Percentiles rank a stretch among this genome's conserved stretches.
These are phyloP conservation scores for Trebouxia sp. DNA, from an alignment of 139 green algal species.

Conservation along the genomic window DNA sequence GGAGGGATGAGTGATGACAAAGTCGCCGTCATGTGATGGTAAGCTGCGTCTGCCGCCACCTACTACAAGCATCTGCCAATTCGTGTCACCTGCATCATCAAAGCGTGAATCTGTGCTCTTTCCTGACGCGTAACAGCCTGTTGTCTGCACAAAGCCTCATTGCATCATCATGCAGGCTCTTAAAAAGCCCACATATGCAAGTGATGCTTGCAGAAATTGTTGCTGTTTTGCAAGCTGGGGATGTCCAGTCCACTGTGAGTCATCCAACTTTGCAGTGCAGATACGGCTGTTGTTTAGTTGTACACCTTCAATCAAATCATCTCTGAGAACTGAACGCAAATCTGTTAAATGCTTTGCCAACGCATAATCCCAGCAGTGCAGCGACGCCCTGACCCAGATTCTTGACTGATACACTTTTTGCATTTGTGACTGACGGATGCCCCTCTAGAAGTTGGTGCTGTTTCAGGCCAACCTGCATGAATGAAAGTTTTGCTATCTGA, in stretches of 20 bases:
- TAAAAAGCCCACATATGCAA: background rate
- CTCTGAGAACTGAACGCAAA: too few species aligned
- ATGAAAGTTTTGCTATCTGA: background rate
- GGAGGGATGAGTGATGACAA: conserved; percentile 29
- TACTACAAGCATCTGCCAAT: conserved; percentile 37
- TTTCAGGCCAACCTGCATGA: background rate
- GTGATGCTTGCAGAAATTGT: background rate
- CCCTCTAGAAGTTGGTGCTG: background rate
- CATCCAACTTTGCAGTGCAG: too few species aligned
- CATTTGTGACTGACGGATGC: background rate
- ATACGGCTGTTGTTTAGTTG: too few species aligned
- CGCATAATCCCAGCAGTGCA: too few species aligned
- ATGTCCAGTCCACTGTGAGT: background rate
- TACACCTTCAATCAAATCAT: too few species aligned
- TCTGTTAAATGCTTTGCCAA: too few species aligned
- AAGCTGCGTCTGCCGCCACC: conserved; percentile 32
- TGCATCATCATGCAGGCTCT: background rate
- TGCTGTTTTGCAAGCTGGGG: background rate
- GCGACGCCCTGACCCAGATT: background rate
- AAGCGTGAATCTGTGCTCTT: background rate
- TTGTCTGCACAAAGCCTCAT: background rate
- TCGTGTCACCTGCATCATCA: background rate
- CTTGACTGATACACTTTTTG: background rate
- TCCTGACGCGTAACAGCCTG: background rate
- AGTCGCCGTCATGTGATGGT: conserved; percentile 40